A percentile compares a stretch with the other conserved stretches of the same genome.
Conservation (phyloP, 1,284 basidiomycete species). For the Phaffia rhodozyma region DNA sequence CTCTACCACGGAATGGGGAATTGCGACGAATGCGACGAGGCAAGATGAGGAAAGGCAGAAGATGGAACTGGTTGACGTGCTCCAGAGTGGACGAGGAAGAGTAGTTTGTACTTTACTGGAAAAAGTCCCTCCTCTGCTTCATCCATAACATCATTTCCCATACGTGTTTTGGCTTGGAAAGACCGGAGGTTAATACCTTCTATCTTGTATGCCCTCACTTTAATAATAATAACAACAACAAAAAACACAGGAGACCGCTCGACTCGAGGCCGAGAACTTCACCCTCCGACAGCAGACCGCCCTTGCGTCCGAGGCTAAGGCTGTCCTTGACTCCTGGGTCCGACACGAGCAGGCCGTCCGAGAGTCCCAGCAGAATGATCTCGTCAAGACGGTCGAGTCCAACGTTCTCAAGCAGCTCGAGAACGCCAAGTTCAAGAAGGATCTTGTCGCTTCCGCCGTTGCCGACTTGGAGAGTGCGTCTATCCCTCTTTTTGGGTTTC, state of each 20-base stretch:
- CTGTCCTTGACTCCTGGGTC: constrained; percentile 95
- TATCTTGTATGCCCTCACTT: background rate
- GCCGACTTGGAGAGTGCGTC: constrained; percentile 84
- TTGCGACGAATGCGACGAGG: background rate
- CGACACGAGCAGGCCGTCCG: constrained; percentile 93
- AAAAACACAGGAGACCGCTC: constrained; percentile 80
- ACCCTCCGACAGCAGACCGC: constrained; percentile 79
- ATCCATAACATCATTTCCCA: background rate
- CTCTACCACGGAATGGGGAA: background rate
- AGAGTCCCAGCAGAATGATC: constrained; percentile 86
- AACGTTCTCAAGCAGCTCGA: constrained; percentile 70
- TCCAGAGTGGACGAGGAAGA: too few species aligned
- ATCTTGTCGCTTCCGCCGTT: constrained; percentile 73
- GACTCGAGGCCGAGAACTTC: constrained; percentile 81
- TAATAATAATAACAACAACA: too few species aligned
- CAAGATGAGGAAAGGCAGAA: background rate
- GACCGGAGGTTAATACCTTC: background rate
- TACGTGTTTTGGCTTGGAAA: background rate
- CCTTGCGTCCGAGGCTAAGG: constrained; percentile 79
- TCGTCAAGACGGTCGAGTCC: constrained; percentile 74
- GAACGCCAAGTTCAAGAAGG: constrained; percentile 88
- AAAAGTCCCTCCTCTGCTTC: background rate
- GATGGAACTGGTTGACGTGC: too few species aligned
- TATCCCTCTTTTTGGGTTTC: background rate
- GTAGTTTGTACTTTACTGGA: too few species aligned